A percentile compares a stretch with the other conserved stretches of the same genome.
These are phyloP conservation scores for Raphanus sativus DNA, from an alignment of 345 rosid genomes.

Conservation along the genomic window DNA sequence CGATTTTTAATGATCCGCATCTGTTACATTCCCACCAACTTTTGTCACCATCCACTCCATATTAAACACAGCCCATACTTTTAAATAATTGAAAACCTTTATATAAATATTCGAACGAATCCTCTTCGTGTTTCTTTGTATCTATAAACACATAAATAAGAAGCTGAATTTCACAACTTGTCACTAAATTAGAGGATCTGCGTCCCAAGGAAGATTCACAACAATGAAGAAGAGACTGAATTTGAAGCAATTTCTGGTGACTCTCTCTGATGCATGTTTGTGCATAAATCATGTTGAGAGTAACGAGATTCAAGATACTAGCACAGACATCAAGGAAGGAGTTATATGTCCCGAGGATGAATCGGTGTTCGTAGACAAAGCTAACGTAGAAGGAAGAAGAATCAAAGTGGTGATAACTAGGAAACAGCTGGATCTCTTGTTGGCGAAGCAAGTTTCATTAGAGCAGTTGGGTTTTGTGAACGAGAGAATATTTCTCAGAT, in stretches of 20 bases:
- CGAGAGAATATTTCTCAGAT: conserved; percentile 1
- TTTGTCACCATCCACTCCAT: conserved; percentile 40
- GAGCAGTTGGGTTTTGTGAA: conserved; percentile 18
- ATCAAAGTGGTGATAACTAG: conserved; percentile 39
- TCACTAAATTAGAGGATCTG: not conserved
- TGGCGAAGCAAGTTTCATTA: conserved; percentile 30
- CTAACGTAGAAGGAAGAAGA: conserved; percentile 11
- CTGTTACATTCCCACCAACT: conserved; percentile 40
- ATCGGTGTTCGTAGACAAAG: not conserved
- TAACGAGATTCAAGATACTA: conserved; percentile 4
- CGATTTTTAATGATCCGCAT: conserved; percentile 26
- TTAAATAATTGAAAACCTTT: conserved; percentile 1
- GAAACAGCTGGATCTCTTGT: conserved; percentile 30
- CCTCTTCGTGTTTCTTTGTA: conserved; percentile 5
- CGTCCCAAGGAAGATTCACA: conserved; percentile 4
- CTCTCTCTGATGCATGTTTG: conserved; percentile 22
- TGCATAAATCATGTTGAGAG: conserved; percentile 4
- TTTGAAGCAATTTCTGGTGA: conserved; percentile 23
- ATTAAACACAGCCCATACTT: conserved; percentile 35
- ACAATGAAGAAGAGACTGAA: conserved; percentile 14
- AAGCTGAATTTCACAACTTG: conserved; percentile 18
- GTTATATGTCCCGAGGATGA: not conserved
- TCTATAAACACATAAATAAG: conserved; percentile 8
- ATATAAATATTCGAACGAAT: conserved; percentile 5
- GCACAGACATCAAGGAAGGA: conserved; percentile 7